Percentiles rank a stretch among this genome's conserved stretches.
These are phyloP conservation scores for Trichoderma cornu-damae DNA, from an alignment of 2,329 filamentous ascomycete genomes.

Conservation along the genomic window DNA sequence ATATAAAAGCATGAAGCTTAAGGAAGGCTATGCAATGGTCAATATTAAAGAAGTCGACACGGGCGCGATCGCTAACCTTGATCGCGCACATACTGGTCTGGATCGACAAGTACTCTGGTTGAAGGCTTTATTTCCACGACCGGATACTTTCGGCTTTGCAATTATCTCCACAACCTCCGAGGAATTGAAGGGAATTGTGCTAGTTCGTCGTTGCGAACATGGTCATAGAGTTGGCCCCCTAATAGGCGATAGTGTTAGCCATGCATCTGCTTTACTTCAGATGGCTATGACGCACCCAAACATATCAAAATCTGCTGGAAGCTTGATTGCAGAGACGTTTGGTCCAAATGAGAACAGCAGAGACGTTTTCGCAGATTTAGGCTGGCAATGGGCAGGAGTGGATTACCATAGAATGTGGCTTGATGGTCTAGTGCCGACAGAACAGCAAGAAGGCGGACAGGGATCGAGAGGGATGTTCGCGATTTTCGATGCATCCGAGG, in stretches of 20 bases:
- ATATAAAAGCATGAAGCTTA: not conserved
- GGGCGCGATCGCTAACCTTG: not conserved
- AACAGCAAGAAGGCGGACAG: not conserved
- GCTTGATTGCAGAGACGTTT: not conserved
- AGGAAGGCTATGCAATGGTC: not conserved
- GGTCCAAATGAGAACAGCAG: not conserved
- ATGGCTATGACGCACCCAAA: not conserved
- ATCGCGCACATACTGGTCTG: not conserved
- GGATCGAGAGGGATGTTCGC: not conserved
- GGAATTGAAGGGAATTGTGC: not conserved
- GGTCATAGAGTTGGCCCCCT: not conserved
- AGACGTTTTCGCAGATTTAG: not conserved
- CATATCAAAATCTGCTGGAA: not conserved
- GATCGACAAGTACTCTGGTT: not conserved
- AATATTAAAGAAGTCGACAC: not conserved
- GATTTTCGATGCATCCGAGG: not conserved
- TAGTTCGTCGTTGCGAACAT: not conserved
- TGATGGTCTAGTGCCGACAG: not conserved
- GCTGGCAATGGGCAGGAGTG: not conserved
- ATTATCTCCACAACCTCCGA: not conserved
- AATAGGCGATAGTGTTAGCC: not conserved
- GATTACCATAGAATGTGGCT: constrained; percentile 10
- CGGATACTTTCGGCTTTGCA: constrained; percentile 1
- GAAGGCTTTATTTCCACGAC: not conserved
- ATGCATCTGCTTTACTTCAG: not conserved